Base-by-base conservation (phyloP, 2,329 filamentous ascomycete species). In the Epichloe gansuensis region DNA sequence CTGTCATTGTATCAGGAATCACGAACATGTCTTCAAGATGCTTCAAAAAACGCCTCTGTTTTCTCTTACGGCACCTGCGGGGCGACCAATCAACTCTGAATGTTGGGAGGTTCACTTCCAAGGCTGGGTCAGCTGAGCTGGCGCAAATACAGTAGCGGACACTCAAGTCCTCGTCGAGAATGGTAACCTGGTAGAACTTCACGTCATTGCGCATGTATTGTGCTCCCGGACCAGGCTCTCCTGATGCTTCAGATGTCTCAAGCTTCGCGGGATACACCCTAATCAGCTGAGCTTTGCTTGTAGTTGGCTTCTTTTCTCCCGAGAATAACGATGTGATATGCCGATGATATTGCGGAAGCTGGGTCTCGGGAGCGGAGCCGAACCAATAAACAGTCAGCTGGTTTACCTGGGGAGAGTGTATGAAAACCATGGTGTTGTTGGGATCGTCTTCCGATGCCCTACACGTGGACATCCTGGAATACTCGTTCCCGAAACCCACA, bases 121-220 rank as follows among this genome's bases (percentile, higher is more conserved):
- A 53, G 4, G 44, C 31, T 7, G 58, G 55, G 21, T 64, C 55
- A 15, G 54, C 55, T 11, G 55, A 56, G 4, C 63, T 63, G 5
- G 61, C 58, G 45, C 62, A 66, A 50, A 65, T 67, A 52, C 68
- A 69, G 49, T 71, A 73, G 38, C 63, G 62, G 15, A 80, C 54
- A 40, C 69, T 66, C 40, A 77, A 62, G 52, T 76, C 65, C 25
- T 65, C 62, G 5, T 62, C 67, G 2, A 80, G 56, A 11, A 67
- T 62, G 50, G 67, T 70, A 13, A 76, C 55, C 54, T 79, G 75
- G 50, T 72, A 77, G 56, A 77, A 76, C 21, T 65, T 64, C 2
- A 72, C 59, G 3, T 62, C 63, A 25, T 65, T 55, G 3, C 64
- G 56, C 9, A 61, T 53, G 49, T 73, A 70, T 12, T 57, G 51